These are phyloP conservation scores for Pseudozyma pruni DNA, from an alignment of 1,284 basidiomycete species.

Conservation along the genomic window DNA sequence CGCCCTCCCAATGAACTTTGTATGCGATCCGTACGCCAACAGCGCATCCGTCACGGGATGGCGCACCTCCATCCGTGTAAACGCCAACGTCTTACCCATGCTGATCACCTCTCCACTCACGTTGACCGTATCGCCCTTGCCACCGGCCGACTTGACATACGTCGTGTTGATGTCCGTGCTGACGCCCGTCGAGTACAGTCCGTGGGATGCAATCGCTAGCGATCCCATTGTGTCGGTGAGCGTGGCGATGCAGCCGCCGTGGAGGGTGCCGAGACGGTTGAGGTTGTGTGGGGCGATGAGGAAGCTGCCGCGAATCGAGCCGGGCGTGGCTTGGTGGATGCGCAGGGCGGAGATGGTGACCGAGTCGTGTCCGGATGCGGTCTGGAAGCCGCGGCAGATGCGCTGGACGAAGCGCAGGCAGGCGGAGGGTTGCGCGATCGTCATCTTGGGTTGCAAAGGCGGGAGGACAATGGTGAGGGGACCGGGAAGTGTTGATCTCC, in stretches of 20 bases:
- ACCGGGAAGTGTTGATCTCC: background rate
- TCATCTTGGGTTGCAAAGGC: conserved; percentile 8
- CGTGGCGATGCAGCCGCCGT: conserved; percentile 85
- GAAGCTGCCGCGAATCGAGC: conserved; percentile 48
- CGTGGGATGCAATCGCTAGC: conserved; percentile 81
- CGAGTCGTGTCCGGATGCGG: conserved; percentile 55
- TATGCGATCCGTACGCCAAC: conserved; percentile 72
- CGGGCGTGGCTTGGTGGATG: conserved; percentile 53
- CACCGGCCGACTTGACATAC: conserved; percentile 79
- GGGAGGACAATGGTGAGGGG: conserved; percentile 1
- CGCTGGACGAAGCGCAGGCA: conserved; percentile 54
- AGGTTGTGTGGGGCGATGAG: conserved; percentile 53
- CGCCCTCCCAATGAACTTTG: conserved; percentile 86
- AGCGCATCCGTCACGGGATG: conserved; percentile 53
- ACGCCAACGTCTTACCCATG: conserved; percentile 62
- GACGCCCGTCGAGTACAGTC: conserved; percentile 84
- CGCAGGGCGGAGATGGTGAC: conserved; percentile 49
- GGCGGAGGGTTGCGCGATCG: conserved; percentile 18
- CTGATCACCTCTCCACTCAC: conserved; percentile 49
- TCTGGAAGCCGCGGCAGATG: conserved; percentile 34
- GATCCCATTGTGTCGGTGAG: conserved; percentile 87
- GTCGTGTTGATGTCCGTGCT: conserved; percentile 87
- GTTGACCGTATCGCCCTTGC: conserved; percentile 40
- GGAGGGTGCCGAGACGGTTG: conserved; percentile 71
- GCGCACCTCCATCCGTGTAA: conserved; percentile 60